Conservation (phyloP, 805 yeast species). For the Kockiozyma suomiensis region DNA sequence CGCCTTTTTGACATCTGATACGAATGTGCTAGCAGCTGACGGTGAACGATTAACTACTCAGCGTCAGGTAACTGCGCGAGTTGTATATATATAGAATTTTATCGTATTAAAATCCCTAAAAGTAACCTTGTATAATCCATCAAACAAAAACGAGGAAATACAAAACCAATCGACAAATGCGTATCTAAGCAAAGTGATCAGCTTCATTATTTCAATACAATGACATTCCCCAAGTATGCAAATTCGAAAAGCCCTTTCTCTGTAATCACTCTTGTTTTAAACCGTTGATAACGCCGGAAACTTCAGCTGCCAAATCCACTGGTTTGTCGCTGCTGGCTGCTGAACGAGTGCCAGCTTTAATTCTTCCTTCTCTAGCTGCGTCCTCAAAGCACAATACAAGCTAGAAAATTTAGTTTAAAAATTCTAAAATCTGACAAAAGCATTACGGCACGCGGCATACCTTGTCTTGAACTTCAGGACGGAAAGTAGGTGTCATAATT, state of each 20-base stretch:
- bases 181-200: background rate
- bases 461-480: background rate
- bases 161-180: conserved; percentile 1
- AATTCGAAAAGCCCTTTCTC: no score
- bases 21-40: no score
- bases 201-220: background rate
- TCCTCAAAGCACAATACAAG: conserved; percentile 13
- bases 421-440: no score
- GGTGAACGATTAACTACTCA: no score
- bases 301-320: background rate
- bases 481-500: conserved; percentile 7
- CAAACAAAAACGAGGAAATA: background rate
- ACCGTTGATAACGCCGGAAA: no score
- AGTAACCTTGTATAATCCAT: background rate
- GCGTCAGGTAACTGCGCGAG: no score
- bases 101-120: no score
- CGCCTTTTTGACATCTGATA: no score
- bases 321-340: background rate
- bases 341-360: conserved; percentile 1
- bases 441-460: background rate
- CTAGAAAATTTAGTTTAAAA: conserved; percentile 2
- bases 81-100: no score
- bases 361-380: conserved; percentile 20
- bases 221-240: no score
- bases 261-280: no score